Evolutionary conservation across 192 early-diverging fungal genomes (phyloP).

Genomic region (Backusella parvicylindrica): DNA sequence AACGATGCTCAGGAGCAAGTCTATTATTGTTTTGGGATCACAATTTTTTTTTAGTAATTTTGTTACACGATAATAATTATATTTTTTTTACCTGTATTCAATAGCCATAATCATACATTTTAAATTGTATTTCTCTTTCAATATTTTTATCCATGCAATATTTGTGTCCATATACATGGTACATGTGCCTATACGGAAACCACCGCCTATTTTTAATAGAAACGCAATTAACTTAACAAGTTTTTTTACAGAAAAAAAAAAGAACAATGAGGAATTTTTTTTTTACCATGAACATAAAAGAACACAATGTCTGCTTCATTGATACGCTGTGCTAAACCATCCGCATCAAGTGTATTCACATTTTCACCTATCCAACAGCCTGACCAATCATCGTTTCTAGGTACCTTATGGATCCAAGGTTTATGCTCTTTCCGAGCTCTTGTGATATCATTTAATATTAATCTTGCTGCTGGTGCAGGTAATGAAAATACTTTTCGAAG

Average conservation of each 20-base stretch:
- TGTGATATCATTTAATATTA: slow-evolving; percentile 35
- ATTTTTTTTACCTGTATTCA: slow-evolving; percentile 24
- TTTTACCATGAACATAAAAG: slow-evolving; percentile 38
- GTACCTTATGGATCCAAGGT: slow-evolving; percentile 31
- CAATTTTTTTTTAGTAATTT: not conserved
- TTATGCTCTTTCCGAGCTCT: slow-evolving; percentile 29
- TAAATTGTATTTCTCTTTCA: slow-evolving; percentile 31
- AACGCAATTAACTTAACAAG: not conserved
- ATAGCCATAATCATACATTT: slow-evolving; percentile 34
- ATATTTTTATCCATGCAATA: slow-evolving; percentile 28
- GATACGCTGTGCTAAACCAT: slow-evolving; percentile 8
- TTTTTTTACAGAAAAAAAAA: slow-evolving; percentile 24
- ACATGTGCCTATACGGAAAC: slow-evolving; percentile 35
- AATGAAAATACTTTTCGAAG: slow-evolving; percentile 33
- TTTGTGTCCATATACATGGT: slow-evolving; percentile 42
- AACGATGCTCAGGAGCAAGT: slow-evolving; percentile 34
- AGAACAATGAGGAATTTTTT: too few species aligned
- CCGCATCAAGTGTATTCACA: slow-evolving; percentile 2
- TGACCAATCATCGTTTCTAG: slow-evolving; percentile 27
- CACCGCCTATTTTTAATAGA: slow-evolving; percentile 26
- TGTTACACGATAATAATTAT: not conserved
- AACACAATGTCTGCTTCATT: slow-evolving; percentile 31
- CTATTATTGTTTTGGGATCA: slow-evolving; percentile 10
- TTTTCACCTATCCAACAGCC: slow-evolving; percentile 41
- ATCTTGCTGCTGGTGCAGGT: slow-evolving; percentile 33